Base-by-base conservation (phyloP, 805 yeast genomes). In the Hanseniaspora mollemarum region DNA sequence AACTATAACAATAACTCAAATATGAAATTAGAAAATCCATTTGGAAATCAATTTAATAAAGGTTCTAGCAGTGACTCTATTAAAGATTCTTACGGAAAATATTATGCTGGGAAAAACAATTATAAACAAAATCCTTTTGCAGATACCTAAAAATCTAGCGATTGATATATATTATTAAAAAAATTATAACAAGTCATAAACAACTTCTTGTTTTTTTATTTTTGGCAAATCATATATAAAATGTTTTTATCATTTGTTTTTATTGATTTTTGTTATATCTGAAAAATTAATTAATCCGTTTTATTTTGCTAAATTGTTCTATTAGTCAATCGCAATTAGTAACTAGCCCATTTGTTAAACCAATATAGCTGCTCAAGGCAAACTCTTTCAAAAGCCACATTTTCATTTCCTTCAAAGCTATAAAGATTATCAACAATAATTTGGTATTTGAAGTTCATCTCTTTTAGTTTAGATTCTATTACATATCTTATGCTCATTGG, bases 401-500 rank as follows among this genome's bases (percentile, higher is more conserved):
- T 39, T 26, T 48, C 51, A 24, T 48, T 48, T 2, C 51, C 51
- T 8, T 25, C 29, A 3, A 48, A 24, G 19, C 32, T 37, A 24
- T 48, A 48, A 10, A 48, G 31, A 28, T 48, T 48, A 24, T 48
- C 51, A 25, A 48, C 51, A 40, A 48, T 48, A 16, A 48, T 15
- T 48, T 48, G 51, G 22, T 48, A 48, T 29, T 48, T 48, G 35
- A 48, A 48, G 15, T 48, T 48, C 22, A 48, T 15, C 22, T 48
- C 51, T 29, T 48, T 48, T 6, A 48, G 25, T n/a, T 48, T 48
- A 1, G 51, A 32, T 33, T 48, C 51, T 19, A 48, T 48, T 13
- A 48, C 51, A 18, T 38, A 48, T 40, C 51, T 40, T 16, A 48
- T 48, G 16, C 51, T 48, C 51, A 40, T 48, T 6, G 51, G 51